Conservation (phyloP, 78 protist species). For the Dictyostelium firmibasis region DNA sequence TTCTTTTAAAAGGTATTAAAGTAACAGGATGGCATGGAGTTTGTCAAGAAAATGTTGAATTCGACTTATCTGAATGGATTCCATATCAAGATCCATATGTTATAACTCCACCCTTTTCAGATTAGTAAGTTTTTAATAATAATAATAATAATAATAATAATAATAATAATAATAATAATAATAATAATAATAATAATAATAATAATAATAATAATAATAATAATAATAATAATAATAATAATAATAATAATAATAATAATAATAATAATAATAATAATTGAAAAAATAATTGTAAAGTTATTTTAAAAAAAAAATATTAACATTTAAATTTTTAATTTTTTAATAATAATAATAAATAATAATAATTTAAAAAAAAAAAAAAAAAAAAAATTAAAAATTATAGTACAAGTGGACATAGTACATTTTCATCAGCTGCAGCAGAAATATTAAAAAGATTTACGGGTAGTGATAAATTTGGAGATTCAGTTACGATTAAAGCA, state of each 20-base stretch:
- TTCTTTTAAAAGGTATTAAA: not conserved
- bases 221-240: too few species aligned
- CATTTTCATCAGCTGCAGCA: slow-evolving; percentile 28
- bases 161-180: too few species aligned
- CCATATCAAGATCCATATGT: slow-evolving; percentile 43
- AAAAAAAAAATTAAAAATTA: too few species aligned
- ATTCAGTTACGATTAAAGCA: not conserved
- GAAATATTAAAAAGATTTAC: slow-evolving; percentile 22
- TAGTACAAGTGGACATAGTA: slow-evolving; percentile 46
- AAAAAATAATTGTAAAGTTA: too few species aligned
- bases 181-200: too few species aligned
- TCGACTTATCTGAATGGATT: slow-evolving; percentile 12
- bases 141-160: too few species aligned
- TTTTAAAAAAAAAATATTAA: too few species aligned
- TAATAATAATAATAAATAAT: too few species aligned
- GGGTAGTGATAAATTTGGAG: slow-evolving; percentile 36
- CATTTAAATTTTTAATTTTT: too few species aligned
- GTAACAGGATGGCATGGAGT: slow-evolving; percentile 47
- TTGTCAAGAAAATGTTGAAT: slow-evolving; percentile 15
- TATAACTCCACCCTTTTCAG: slow-evolving; percentile 29
- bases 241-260: too few species aligned
- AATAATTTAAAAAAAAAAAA: too few species aligned
- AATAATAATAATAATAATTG: not conserved
- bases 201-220: too few species aligned
- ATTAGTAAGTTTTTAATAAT: not conserved